phyloP scores from a whole-genome alignment of 2,329 filamentous ascomycete species.

The Monosporascus sp. region DNA sequence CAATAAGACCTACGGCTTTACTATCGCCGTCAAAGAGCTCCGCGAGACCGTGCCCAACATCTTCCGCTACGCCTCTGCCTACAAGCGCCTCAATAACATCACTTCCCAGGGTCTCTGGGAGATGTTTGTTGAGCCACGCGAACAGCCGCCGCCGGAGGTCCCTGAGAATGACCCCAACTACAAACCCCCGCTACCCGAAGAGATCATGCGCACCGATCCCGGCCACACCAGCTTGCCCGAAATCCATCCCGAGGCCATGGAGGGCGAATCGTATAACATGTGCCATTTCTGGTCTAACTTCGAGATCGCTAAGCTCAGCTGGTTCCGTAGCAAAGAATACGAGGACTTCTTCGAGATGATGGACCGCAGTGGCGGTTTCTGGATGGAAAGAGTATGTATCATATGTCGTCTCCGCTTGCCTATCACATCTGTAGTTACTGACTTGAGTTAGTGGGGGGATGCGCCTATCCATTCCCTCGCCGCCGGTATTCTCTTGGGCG shows the following conservation, averaged over 20 bases:
- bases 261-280: conserved; percentile 98
- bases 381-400: conserved; percentile 83
- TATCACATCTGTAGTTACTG: conserved; percentile 22
- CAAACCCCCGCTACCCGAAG: conserved; percentile 69
- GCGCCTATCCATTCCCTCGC: conserved; percentile 97
- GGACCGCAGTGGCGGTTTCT: conserved; percentile 96
- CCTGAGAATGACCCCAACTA: conserved; percentile 59
- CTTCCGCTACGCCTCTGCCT: conserved; percentile 97
- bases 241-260: conserved; percentile 89
- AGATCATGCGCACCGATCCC: conserved; percentile 73
- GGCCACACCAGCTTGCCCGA: conserved; percentile 66
- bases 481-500: conserved; percentile 77
- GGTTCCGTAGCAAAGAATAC: conserved; percentile 96
- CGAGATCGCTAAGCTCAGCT: conserved; percentile 89
- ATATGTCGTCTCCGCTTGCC: not conserved
- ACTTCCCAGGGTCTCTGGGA: conserved; percentile 94
- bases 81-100: conserved; percentile 87
- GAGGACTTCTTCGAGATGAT: conserved; percentile 99
- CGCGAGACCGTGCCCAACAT: conserved; percentile 98
- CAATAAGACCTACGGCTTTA: conserved; percentile 99
- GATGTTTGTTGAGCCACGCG: conserved; percentile 84
- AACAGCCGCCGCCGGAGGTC: conserved; percentile 52
- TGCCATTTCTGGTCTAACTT: conserved; percentile 99
- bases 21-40: conserved; percentile 96
- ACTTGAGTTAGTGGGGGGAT: conserved; percentile 79